Conservation (phyloP, 2,329 filamentous ascomycete genomes). For the Colletotrichum filicis region DNA sequence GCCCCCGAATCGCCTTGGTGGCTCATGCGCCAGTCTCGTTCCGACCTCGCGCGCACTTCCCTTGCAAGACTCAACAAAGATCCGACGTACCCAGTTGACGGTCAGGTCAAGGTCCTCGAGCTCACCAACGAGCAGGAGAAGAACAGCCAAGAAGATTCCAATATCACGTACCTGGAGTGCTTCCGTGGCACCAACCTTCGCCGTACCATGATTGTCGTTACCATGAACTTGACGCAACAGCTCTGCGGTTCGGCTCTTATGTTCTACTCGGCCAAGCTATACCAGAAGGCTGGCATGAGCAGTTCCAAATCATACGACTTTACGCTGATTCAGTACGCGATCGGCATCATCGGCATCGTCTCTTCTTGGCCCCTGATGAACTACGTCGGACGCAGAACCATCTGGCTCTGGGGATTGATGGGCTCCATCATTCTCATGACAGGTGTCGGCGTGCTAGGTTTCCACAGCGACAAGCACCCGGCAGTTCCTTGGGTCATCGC, state of each 20-base stretch:
- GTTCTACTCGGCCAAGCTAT: conserved; percentile 62
- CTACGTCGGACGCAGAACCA: conserved; percentile 51
- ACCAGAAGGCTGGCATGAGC: conserved; percentile 59
- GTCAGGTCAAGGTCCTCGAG: conserved; percentile 49
- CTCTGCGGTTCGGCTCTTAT: conserved; percentile 63
- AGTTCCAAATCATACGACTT: conserved; percentile 55
- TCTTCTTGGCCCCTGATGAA: conserved; percentile 54
- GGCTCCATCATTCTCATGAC: conserved; percentile 48
- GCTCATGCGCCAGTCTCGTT: conserved; percentile 45
- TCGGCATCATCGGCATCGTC: conserved; percentile 57
- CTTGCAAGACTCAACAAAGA: conserved; percentile 43
- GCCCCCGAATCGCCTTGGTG: conserved; percentile 54
- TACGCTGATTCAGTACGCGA: conserved; percentile 51
- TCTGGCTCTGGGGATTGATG: conserved; percentile 54
- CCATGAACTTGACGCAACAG: conserved; percentile 66
- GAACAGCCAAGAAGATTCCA: background rate
- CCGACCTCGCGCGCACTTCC: conserved; percentile 43
- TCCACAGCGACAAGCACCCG: conserved; percentile 36
- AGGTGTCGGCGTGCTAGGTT: conserved; percentile 46
- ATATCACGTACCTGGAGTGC: conserved; percentile 47
- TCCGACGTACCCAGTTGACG: conserved; percentile 43
- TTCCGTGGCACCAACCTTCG: conserved; percentile 46
- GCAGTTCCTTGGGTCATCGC: conserved; percentile 48
- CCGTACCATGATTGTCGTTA: conserved; percentile 52
- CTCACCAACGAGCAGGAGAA: conserved; percentile 49